Evolutionary conservation across 495 filamentous ascomycete genomes (phyloP), one percentile per base, ranked within the genome.

Genomic region (Beverwykella pulmonaria): DNA sequence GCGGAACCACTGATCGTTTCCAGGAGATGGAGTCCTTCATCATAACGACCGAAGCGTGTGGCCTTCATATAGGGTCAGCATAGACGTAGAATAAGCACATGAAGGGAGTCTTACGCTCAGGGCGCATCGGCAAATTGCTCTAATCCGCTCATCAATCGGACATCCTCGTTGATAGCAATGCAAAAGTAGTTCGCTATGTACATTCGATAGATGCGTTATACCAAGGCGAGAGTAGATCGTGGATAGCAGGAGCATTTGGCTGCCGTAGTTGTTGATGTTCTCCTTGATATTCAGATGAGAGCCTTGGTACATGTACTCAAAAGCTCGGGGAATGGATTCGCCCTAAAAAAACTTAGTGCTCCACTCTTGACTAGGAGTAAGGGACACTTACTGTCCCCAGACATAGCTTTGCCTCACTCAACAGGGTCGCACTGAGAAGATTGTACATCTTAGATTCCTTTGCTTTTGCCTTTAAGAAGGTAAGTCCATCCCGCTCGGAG

Each of bases 391-490:
- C 87, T 68, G 82, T 82, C 47, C 84, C 81, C 67, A 97, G 81
- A 32, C 84, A 82, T 52, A 94, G 78, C 75, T 92, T 95, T 3
- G 93, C 91, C 76, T 98, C 93, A 62, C 89, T 92, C 58, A 97
- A 81, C 29, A 96, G 79, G 0, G 92, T 89, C 3, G 91, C 92
- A 67, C 90, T 93, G 77, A 93, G 83, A 4, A 98, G 79, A 34
- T 87, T 86, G 86, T 91, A 95, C 86, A 94, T 92, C 53, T 90
- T 91, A 1, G 87, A 84, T 73, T 98, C 93, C 69, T 89, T 93
- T 14, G 94, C 89, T 73, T 93, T 97, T 3, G 85, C 83, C 67
- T 96, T 94, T 56, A 98, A 82, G 73, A 92, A 97, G 0, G 85
- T 80, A 3, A 97, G 82, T 0, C 86, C 90, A 65, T 97, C 93